Evolutionary conservation across 2,329 filamentous ascomycete species (phyloP).

Genomic region (Aureobasidium uvarum): DNA sequence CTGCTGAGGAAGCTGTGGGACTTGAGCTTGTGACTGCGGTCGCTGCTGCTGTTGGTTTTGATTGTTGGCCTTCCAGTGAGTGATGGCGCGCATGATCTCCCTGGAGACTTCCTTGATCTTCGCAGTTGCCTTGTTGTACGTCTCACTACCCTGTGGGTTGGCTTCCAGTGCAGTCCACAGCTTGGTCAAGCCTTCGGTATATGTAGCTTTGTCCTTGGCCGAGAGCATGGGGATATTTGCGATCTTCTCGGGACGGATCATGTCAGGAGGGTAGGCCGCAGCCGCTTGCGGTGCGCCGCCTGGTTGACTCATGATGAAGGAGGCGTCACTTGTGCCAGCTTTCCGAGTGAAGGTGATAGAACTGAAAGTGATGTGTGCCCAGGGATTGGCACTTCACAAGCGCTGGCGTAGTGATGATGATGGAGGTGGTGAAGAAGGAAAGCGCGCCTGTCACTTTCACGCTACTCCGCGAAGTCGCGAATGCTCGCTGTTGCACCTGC

Average conservation of each 20-base stretch:
- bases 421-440: not conserved
- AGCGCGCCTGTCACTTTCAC: constrained; percentile 13
- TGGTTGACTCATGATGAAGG: constrained; percentile 24
- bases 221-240: constrained; percentile 28
- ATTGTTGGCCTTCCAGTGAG: constrained; percentile 23
- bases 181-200: constrained; percentile 27
- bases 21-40: constrained; percentile 12
- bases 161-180: constrained; percentile 28
- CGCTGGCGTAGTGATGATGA: constrained; percentile 5
- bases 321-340: not conserved
- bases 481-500: not conserved
- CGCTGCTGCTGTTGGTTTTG: constrained; percentile 21
- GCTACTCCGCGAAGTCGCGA: not conserved
- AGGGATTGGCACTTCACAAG: not conserved
- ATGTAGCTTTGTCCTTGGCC: constrained; percentile 25
- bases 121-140: constrained; percentile 27
- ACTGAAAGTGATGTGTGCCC: not conserved
- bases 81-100: constrained; percentile 26
- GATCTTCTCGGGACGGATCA: constrained; percentile 30
- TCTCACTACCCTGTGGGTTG: constrained; percentile 26
- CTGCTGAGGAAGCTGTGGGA: constrained; percentile 12
- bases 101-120: constrained; percentile 31
- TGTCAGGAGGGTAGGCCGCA: constrained; percentile 23
- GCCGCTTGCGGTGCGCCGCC: not conserved
- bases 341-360: not conserved